Base-by-base conservation (phyloP, 495 filamentous ascomycete genomes). In the Pyrenopolyporus hunteri region DNA sequence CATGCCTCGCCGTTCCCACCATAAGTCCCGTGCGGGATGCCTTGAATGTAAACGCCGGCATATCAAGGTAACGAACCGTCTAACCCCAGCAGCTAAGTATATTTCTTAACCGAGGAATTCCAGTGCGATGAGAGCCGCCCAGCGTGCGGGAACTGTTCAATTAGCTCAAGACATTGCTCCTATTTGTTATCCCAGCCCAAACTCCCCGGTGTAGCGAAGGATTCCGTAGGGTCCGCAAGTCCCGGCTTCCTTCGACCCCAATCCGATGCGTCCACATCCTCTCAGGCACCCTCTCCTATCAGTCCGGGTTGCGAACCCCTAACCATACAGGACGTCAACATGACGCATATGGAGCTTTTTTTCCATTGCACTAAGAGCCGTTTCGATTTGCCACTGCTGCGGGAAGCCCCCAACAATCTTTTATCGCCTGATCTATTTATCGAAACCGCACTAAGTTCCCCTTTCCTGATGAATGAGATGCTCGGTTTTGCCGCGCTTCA, bases 401-500 rank as follows among this genome's bases (percentile, higher is more conserved):
- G 35, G 22, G 55, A 50, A 6, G 22, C 54, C 5, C 28, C 48
- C 16, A 37, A 44, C 0, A 50, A 45, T 20, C 10, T 1, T 3
- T 6, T 37, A 1, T n/a, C 61, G 4, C 17, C 20, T 0, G 4
- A 9, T 13, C 44, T 55, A 31, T 20, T 55, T n/a, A 17, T 58
- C 16, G 55, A 64, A 11, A 25, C 20, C 1, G 49, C 61, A 3
- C 9, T 64, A 8, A 45, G 43, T 4, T 59, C 45, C 25, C 55
- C 61, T 10, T 64, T 58, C 17, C 67, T 82, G 0, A 75, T 81
- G 74, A 74, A 79, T 35, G 72, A 81, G 44, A 25, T 78, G 5
- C 68, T 82, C 1, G 78, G 78, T 7, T 50, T 82, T 17, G 70
- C 77, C 0, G 77, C 80, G 2, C 67, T 80, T 9, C 80, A 83